These are phyloP conservation scores for Cladosporium phlei DNA, from an alignment of 2,329 filamentous ascomycete species.

Conservation along the genomic window DNA sequence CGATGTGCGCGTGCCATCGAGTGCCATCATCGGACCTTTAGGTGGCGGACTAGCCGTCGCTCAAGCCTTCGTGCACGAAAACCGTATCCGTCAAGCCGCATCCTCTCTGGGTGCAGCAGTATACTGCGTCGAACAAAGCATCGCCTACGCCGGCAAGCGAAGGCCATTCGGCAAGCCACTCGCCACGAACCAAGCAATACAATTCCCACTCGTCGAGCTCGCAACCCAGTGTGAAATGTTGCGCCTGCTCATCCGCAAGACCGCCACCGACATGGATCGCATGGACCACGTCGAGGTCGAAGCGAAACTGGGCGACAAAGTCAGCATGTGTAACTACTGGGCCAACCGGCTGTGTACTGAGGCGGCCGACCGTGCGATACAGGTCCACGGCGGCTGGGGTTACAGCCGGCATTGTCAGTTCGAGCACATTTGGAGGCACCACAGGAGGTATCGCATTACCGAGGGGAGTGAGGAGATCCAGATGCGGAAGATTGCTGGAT, in stretches of 20 bases:
- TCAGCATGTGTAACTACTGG: slow-evolving; percentile 64
- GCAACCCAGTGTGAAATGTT: slow-evolving; percentile 60
- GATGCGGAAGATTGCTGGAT: slow-evolving; percentile 60
- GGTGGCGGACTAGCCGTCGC: slow-evolving; percentile 56
- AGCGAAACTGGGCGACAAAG: slow-evolving; percentile 55
- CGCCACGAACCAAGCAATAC: slow-evolving; percentile 58
- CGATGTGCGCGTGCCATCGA: slow-evolving; percentile 53
- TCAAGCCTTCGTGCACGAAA: slow-evolving; percentile 63
- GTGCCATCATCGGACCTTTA: slow-evolving; percentile 49
- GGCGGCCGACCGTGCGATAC: slow-evolving; percentile 59
- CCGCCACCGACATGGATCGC: slow-evolving; percentile 57
- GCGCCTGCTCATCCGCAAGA: slow-evolving; percentile 56
- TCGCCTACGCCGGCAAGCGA: slow-evolving; percentile 52
- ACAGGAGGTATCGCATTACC: slow-evolving; percentile 59
- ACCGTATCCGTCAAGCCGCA: slow-evolving; percentile 61
- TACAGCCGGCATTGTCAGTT: slow-evolving; percentile 57
- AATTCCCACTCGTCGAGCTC: slow-evolving; percentile 60
- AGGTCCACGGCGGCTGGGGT: slow-evolving; percentile 57
- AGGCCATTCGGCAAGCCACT: slow-evolving; percentile 54
- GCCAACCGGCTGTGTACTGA: slow-evolving; percentile 57
- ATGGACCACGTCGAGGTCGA: slow-evolving; percentile 53
- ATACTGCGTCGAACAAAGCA: slow-evolving; percentile 55
- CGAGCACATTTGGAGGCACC: slow-evolving; percentile 63
- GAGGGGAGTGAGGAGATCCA: slow-evolving; percentile 63
- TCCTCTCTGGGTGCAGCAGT: slow-evolving; percentile 55